Percentiles rank a stretch among this genome's conserved stretches.
phyloP scores from a whole-genome alignment of 2,329 filamentous ascomycete genomes.

The Hypoxylon sp. region DNA sequence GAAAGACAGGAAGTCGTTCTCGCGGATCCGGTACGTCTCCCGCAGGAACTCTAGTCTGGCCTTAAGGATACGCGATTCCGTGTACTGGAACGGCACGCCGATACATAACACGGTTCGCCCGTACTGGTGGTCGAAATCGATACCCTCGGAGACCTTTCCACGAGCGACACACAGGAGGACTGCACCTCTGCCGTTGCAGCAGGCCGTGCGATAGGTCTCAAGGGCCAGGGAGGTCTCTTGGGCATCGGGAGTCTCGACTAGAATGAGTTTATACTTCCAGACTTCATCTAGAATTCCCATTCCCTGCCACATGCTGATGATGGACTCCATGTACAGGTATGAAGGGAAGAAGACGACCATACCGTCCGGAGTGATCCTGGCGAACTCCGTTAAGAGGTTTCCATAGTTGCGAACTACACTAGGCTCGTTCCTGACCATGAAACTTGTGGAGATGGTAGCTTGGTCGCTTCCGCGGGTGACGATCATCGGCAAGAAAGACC shows the following conservation, averaged over 20 bases:
- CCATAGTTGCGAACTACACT: constrained; percentile 98
- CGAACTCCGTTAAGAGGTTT: constrained; percentile 91
- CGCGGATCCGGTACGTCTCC: constrained; percentile 95
- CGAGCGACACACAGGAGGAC: constrained; percentile 94
- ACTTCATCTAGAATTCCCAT: constrained; percentile 98
- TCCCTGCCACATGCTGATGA: constrained; percentile 99
- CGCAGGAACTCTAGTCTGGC: constrained; percentile 95
- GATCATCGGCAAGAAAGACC: constrained; percentile 98
- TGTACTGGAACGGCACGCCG: constrained; percentile 98
- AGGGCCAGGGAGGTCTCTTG: constrained; percentile 96
- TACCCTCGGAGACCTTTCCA: constrained; percentile 97
- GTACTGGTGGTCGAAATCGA: constrained; percentile 99
- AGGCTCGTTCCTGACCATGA: constrained; percentile 94
- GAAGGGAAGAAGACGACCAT: constrained; percentile 99
- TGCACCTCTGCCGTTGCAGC: constrained; percentile 94
- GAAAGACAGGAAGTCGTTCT: constrained; percentile 98
- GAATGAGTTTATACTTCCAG: constrained; percentile 98
- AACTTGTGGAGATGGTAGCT: constrained; percentile 90
- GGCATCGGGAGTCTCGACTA: constrained; percentile 96
- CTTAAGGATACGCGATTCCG: constrained; percentile 95
- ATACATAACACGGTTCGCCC: constrained; percentile 96
- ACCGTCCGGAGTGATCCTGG: constrained; percentile 94
- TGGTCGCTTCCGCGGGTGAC: constrained; percentile 96
- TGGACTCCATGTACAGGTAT: constrained; percentile 99
- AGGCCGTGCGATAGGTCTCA: constrained; percentile 96